phyloP scores from a whole-genome alignment of 176 grass and related monocot species.

The Poa pratensis region DNA sequence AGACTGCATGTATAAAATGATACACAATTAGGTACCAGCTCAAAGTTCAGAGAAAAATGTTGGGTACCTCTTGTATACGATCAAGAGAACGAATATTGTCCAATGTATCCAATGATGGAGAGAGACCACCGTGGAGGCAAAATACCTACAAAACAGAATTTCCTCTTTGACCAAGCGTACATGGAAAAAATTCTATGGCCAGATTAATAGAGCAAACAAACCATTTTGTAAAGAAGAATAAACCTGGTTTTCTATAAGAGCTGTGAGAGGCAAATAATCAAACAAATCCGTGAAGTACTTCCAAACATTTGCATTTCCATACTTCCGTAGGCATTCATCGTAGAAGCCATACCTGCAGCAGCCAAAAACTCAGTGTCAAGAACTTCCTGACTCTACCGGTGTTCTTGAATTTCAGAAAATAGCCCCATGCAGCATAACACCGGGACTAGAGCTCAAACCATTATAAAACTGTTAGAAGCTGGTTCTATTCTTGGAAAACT shows the following conservation, averaged over 20 bases:
- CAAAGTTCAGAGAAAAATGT: neutral
- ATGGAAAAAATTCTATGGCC: slow-evolving; percentile 6
- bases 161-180: slow-evolving; percentile 19
- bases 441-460: slow-evolving; percentile 9
- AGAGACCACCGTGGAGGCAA: slow-evolving; percentile 97
- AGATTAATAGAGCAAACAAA: neutral
- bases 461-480: neutral
- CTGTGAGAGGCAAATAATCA: slow-evolving; percentile 99
- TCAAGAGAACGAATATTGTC: slow-evolving; percentile 94
- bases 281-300: slow-evolving; percentile 98
- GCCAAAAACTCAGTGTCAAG: slow-evolving; percentile 50
- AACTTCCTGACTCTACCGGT: slow-evolving; percentile 6
- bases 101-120: slow-evolving; percentile 96
- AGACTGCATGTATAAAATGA: neutral
- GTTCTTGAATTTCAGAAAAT: slow-evolving; percentile 33
- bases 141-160: slow-evolving; percentile 66
- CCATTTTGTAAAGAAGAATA: slow-evolving; percentile 29
- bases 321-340: slow-evolving; percentile 98
- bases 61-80: slow-evolving; percentile 92
- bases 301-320: slow-evolving; percentile 99
- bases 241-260: slow-evolving; percentile 99
- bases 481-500: neutral
- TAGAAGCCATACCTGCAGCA: slow-evolving; percentile 97
- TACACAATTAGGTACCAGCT: slow-evolving; percentile 24
- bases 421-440: neutral